Base-by-base conservation (phyloP, 352 stramenopile genomes). In the Pythium utonaiense region DNA sequence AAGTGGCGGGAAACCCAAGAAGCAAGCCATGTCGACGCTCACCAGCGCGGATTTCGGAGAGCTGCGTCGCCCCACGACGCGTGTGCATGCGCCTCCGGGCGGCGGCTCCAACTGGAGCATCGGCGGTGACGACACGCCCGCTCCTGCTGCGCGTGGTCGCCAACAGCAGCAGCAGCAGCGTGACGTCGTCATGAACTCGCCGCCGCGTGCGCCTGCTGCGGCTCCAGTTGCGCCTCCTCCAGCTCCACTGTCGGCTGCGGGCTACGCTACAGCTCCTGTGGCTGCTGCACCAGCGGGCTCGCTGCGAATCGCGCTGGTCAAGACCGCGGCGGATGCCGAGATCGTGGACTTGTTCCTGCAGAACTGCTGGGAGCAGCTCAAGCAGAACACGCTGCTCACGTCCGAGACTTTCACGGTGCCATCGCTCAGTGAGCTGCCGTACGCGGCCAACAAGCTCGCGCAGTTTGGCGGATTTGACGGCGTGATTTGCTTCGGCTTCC, bases 101-200 rank as follows among this genome's bases (percentile, higher is more conserved):
- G 85, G 85, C n/a, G 80, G 81, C 16, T 91, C 85, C 53, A 91
- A 62, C 72, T 92, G 79, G 79, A 91, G 80, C 70, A 82, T 92
- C 36, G 78, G 76, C 3, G 81, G 79, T 48, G 66, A 77, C 36
- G 58, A 62, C 24, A 38, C 60, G 14, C 30, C 76, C 10, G 28
- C 60, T 24, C 62, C 67, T 56, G n/a, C n/a, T n/a, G 62, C 62
- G 65, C 52, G 51, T 53, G 51, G 64, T 40, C 41, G 69, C 52
- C 57, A 64, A 49, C 65, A 72, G n/a, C 47, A 22, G 27, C 60
- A 64, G 45, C 50, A 73, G 57, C 49, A 63, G 31, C 55, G 34
- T 16, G 52, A 71, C 38, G 36, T 53, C 21, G 67, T 73, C 54
- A 84, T 85, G 72, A 70, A 73, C 48, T 78, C 71, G 21, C 73